Base-by-base conservation (phyloP, 345 rosid genomes). In the Citrus unshiu region DNA sequence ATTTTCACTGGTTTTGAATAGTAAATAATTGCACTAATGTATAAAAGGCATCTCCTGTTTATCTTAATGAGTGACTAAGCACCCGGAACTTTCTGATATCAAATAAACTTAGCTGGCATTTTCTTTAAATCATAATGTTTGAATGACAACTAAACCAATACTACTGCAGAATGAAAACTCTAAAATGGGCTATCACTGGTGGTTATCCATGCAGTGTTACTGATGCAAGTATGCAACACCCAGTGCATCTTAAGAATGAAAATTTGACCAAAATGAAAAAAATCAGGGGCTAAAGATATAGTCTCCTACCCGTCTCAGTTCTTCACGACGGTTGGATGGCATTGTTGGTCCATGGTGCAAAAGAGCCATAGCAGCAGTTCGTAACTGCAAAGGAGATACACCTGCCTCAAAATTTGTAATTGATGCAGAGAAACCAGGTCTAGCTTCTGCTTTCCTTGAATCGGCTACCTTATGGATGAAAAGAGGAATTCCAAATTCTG, bases 341-440 rank as follows among this genome's bases (percentile, higher is more conserved):
- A 96, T 94, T 78, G 85, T 84, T 66, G 85, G 86, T 54, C 99
- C 98, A 81, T 96, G 98, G 57, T 93, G 91, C 81, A 96, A 83
- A 77, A 94, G 94, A 79, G 99, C 98, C 98, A 94, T 93, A 30
- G 98, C 97, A 81, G 99, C 99, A 3, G 95, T 87, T 67, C 98
- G 89, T 68, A 96, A 85, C 67, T 93, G 93, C 77, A 94, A 86
- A 30, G 99, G 99, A 83, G 98, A 93, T 49, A 96, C 97, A 68
- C 99, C 98, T 72, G 83, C 83, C 81, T 89, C 87, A 65, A 72
- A 79, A 74, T 85, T 63, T 5, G 63, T 80, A 2, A 30, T 59
- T 66, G 89, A 85, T 71, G 89, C 88, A 82, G 90, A 79, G 72
- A 83, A 81, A 74, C 72, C 82, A 64, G 90, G 58, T 57, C 74